phyloP scores from a whole-genome alignment of 768 basidiomycete species.

The Cyclocybe cylindracea region DNA sequence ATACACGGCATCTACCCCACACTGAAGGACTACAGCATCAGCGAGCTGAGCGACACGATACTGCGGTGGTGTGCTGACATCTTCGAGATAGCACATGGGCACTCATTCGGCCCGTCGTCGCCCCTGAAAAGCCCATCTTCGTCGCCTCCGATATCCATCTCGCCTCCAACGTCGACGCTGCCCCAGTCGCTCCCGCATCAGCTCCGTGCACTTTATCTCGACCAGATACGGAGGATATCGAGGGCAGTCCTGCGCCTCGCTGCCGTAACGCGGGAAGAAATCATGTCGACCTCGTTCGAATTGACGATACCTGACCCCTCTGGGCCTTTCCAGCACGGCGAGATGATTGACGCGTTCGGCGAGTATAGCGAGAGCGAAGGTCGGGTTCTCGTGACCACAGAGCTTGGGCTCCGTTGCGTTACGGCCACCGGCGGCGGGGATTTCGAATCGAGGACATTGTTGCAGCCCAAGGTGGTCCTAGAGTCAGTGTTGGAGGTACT shows the following conservation, averaged over 20 bases:
- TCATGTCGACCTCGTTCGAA: conserved; percentile 78
- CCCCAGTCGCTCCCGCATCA: conserved; percentile 15
- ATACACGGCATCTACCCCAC: conserved; percentile 70
- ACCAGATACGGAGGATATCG: conserved; percentile 68
- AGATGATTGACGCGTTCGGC: conserved; percentile 66
- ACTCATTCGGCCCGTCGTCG: conserved; percentile 32
- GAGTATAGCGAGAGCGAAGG: conserved; percentile 54
- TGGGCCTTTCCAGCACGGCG: conserved; percentile 32
- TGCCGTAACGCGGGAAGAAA: conserved; percentile 67
- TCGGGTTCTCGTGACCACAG: conserved; percentile 65
- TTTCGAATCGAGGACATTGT: conserved; percentile 58
- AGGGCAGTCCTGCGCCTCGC: conserved; percentile 64
- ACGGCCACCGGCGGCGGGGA: conserved; percentile 45
- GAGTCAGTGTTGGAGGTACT: conserved; percentile 62
- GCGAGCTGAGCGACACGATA: conserved; percentile 74
- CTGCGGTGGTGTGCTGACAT: conserved; percentile 72
- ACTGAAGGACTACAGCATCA: conserved; percentile 63
- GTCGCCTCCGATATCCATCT: conserved; percentile 21
- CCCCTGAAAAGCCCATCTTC: conserved; percentile 17
- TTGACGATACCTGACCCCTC: conserved; percentile 62
- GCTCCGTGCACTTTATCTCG: conserved; percentile 47
- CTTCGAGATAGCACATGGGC: conserved; percentile 62
- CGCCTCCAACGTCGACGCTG: conserved; percentile 14
- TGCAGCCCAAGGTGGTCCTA: conserved; percentile 76
- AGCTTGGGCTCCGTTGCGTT: conserved; percentile 68